Evolutionary conservation across 1,139 yeast species (phyloP).

Genomic region (Taphrina deformans): DNA sequence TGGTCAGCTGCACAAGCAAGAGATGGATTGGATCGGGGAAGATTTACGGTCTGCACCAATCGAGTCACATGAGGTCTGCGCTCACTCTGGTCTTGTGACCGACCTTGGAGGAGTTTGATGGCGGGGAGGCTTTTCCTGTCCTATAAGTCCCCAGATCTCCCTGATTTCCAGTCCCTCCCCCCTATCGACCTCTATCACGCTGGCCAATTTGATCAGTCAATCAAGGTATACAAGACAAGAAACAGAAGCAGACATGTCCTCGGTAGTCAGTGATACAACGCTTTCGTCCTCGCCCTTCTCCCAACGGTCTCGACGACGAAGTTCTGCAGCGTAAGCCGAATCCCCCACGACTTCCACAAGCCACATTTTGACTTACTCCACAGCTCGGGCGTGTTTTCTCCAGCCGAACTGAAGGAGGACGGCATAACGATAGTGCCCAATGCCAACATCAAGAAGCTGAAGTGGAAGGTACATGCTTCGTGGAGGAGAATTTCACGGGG

Average conservation of each 20-base stretch:
- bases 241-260: slow-evolving; percentile 4
- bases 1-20: not conserved
- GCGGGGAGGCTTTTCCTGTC: slow-evolving; percentile 1
- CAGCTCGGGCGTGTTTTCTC: slow-evolving; percentile 24
- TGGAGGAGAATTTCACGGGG: not conserved
- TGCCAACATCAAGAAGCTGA: slow-evolving; percentile 32
- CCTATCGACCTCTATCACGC: not conserved
- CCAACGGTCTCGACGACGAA: slow-evolving; percentile 25
- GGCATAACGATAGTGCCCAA: slow-evolving; percentile 28
- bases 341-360: not conserved
- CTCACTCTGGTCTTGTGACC: slow-evolving; percentile 6
- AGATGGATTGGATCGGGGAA: not conserved
- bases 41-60: not conserved
- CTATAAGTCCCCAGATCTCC: not conserved
- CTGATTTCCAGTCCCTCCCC: not conserved
- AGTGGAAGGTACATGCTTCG: slow-evolving; percentile 12
- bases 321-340: slow-evolving; percentile 20
- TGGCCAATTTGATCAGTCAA: not conserved
- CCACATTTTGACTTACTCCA: slow-evolving; percentile 3
- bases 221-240: not conserved
- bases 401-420: slow-evolving; percentile 26
- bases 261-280: slow-evolving; percentile 23
- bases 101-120: not conserved
- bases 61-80: not conserved
- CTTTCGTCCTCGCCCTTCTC: slow-evolving; percentile 30